Percentiles rank a stretch among this genome's conserved stretches.
Conservation (phyloP, 495 filamentous ascomycete species). For the Xylaria palmicola region DNA sequence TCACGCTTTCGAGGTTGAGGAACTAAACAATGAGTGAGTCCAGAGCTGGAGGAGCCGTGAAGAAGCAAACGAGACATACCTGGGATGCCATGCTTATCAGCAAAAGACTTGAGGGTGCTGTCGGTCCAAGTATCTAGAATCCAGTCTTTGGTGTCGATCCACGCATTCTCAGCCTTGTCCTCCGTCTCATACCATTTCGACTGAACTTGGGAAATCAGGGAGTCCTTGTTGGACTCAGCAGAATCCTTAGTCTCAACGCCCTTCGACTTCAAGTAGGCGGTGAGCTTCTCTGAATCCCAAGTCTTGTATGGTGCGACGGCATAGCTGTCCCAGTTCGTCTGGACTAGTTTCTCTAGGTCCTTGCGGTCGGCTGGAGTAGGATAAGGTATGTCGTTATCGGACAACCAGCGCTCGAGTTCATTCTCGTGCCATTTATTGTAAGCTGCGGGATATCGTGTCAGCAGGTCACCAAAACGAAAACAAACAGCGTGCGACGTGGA, state of each 20-base stretch:
- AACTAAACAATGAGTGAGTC: constrained; percentile 27
- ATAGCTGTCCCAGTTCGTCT: constrained; percentile 80
- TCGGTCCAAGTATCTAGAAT: constrained; percentile 83
- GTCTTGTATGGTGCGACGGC: constrained; percentile 65
- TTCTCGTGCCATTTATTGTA: constrained; percentile 99
- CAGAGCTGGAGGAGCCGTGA: background rate
- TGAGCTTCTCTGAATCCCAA: constrained; percentile 68
- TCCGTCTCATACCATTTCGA: constrained; percentile 71
- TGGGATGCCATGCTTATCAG: constrained; percentile 83
- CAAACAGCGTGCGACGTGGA: background rate
- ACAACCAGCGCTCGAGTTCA: constrained; percentile 95
- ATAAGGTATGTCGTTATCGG: constrained; percentile 87
- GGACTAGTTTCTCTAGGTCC: constrained; percentile 78
- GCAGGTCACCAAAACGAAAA: background rate
- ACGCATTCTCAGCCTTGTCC: constrained; percentile 68
- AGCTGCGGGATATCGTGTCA: constrained; percentile 49
- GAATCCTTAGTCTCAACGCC: constrained; percentile 65
- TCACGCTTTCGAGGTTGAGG: constrained; percentile 87
- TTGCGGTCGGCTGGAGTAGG: constrained; percentile 82
- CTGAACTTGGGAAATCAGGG: constrained; percentile 67
- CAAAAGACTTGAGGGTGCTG: constrained; percentile 82
- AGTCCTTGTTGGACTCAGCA: constrained; percentile 62
- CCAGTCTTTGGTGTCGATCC: constrained; percentile 78
- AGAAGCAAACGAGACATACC: constrained; percentile 31
- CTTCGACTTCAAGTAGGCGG: constrained; percentile 62